Conservation (phyloP, 2,329 filamentous ascomycete genomes). For the Apiospora pterosperma region DNA sequence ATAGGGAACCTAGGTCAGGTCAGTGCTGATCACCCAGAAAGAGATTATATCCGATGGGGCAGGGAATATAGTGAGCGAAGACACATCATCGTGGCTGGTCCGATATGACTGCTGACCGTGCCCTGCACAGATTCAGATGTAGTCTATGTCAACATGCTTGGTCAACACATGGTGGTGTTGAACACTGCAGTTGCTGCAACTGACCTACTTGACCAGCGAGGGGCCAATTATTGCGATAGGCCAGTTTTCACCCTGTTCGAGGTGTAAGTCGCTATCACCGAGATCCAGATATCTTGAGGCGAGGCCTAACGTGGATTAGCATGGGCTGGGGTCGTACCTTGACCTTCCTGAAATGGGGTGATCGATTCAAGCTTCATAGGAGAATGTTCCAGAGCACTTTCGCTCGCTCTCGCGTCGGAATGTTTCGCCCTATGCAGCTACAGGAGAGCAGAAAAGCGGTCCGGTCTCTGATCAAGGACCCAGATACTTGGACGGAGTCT, state of each 20-base stretch:
- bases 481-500: slow-evolving; percentile 18
- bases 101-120: slow-evolving; percentile 28
- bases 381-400: slow-evolving; percentile 38
- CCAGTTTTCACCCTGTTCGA: slow-evolving; percentile 35
- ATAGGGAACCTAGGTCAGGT: slow-evolving; percentile 27
- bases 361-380: slow-evolving; percentile 37
- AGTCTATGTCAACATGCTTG: slow-evolving; percentile 31
- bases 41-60: slow-evolving; percentile 27
- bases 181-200: slow-evolving; percentile 33
- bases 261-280: slow-evolving; percentile 9
- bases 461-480: slow-evolving; percentile 16
- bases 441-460: slow-evolving; percentile 25
- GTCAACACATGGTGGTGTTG: slow-evolving; percentile 34
- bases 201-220: slow-evolving; percentile 37
- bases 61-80: slow-evolving; percentile 26
- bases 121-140: slow-evolving; percentile 19
- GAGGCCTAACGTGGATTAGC: not conserved
- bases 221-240: slow-evolving; percentile 35
- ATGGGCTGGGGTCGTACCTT: slow-evolving; percentile 24
- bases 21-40: slow-evolving; percentile 26
- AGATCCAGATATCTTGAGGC: too few relatives aligned
- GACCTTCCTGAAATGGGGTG: slow-evolving; percentile 29
- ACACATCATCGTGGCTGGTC: slow-evolving; percentile 19
- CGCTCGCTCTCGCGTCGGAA: slow-evolving; percentile 27
- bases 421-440: slow-evolving; percentile 31